Base-by-base conservation (phyloP, 768 basidiomycete species). In the Asterophora lycoperdoides region DNA sequence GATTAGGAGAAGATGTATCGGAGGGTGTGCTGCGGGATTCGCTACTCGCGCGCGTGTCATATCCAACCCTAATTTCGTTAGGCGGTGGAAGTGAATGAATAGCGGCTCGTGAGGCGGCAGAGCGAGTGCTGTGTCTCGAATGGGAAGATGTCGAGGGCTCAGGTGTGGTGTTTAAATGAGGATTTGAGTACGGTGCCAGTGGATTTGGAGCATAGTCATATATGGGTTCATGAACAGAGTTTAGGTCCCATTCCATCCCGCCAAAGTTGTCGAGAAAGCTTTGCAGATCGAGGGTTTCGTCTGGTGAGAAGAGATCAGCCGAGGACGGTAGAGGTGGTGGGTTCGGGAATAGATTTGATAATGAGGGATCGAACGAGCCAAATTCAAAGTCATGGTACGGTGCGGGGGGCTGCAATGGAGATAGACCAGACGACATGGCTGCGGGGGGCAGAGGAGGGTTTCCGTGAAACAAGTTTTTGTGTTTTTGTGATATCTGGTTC, bases 181-280 rank as follows among this genome's bases (percentile, higher is more conserved):
- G 75, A 58, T 76, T 75, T 7, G 76, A 72, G 57, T 75, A 77
- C 0, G 75, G 73, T 1, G 73, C 60, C 29, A 56, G 57, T 14
- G 64, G 45, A 9, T 55, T 60, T 4, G 65, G 48, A 7, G 56
- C 50, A 49, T 64, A 62, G 1, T 67, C 65, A 44, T 47, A 56
- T 14, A 54, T 11, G 20, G 64, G 62, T n/a, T 75, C 74, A 1
- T 71, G 55, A 8, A 49, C n/a, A 20, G 76, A 23, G 23, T 23
- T 73, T 51, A 80, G 71, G 46, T 86, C 84, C 81, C 81, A 76
- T 48, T 64, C 67, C 57, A 74, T 64, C 42, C 71, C 83, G 58
- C 73, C 77, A 59, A 90, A 88, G 65, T 83, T 84, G 67, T 91
- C 88, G 63, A 92, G 79, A 63, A 92, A 92, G 48, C 84, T 83